These are phyloP conservation scores for Platanthera guangdongensis DNA, from an alignment of 106 monocot species.

Conservation along the genomic window DNA sequence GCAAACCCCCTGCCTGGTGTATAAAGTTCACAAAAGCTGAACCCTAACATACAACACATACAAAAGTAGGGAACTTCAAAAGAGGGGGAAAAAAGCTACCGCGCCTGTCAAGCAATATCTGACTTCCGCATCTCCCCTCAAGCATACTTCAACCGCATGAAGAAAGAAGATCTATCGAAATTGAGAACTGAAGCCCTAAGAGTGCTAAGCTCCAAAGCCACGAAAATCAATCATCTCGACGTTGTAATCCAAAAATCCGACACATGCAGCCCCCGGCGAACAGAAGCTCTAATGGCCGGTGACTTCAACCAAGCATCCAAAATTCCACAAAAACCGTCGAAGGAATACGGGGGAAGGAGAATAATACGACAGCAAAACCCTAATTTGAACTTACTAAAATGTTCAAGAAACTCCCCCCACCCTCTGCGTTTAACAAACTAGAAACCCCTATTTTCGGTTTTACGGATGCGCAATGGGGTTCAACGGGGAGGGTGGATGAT, in stretches of 20 bases:
- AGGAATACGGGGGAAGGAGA: background rate
- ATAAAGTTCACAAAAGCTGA: background rate
- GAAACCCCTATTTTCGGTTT: background rate
- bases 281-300: background rate
- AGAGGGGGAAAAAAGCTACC: background rate
- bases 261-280: background rate
- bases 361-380: background rate
- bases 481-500: no score
- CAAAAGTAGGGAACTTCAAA: background rate
- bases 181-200: background rate
- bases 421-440: background rate
- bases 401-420: background rate
- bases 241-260: background rate
- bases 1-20: background rate
- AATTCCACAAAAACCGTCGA: background rate
- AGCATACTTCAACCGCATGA: background rate
- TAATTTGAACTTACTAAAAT: background rate
- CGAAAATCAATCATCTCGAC: background rate
- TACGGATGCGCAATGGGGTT: background rate
- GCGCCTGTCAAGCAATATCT: background rate
- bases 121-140: background rate
- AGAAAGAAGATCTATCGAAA: background rate
- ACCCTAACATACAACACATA: background rate
- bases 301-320: constrained; percentile 2
- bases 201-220: background rate